Base-by-base conservation (phyloP, 1,284 basidiomycete species). In the Trametes hirsuta region DNA sequence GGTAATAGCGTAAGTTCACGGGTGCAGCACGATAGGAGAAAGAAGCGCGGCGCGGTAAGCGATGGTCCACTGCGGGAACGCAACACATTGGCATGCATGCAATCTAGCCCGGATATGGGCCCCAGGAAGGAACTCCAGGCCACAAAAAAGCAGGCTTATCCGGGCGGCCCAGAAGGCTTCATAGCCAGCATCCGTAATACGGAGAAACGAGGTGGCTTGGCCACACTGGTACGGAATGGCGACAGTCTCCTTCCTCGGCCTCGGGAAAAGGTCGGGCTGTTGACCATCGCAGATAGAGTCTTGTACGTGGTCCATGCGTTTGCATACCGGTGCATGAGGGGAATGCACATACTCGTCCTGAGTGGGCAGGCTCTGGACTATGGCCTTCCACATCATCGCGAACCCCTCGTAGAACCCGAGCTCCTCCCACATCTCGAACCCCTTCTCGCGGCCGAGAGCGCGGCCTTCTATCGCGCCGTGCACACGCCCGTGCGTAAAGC, bases 341-440 rank as follows among this genome's bases (percentile, higher is more conserved):
- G 51, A 36, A 44, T 41, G 45, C 45, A 77, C 81, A 63, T 68
- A 88, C 86, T 84, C 82, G 61, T 85, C 79, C 14, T 69, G 69
- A 18, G 69, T 70, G 48, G 76, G 74, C 52, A 79, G 77, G 48
- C 71, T 73, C 22, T 73, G 68, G 44, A 77, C 78, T 55, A 87
- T 71, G 0, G 78, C 77, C 55, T 79, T 72, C 91, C 93, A 97
- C 60, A 89, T 83, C 53, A 70, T 65, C 3, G 94, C 93, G 70
- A 91, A 90, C 2, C 95, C 96, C 69, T 93, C 84, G 72, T 97
- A 97, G 72, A 90, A 98, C 2, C 93, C 95, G 6, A 98, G 82
- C 74, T 98, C 97, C 74, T 97, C 95, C 95, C 96, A 98, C 73
- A 98, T 86, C 76, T 97, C 94, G 74, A 90, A 98, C 0, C 93